Conservation (phyloP, 2,329 filamentous ascomycete genomes). For the Shiraia bambusicola region DNA sequence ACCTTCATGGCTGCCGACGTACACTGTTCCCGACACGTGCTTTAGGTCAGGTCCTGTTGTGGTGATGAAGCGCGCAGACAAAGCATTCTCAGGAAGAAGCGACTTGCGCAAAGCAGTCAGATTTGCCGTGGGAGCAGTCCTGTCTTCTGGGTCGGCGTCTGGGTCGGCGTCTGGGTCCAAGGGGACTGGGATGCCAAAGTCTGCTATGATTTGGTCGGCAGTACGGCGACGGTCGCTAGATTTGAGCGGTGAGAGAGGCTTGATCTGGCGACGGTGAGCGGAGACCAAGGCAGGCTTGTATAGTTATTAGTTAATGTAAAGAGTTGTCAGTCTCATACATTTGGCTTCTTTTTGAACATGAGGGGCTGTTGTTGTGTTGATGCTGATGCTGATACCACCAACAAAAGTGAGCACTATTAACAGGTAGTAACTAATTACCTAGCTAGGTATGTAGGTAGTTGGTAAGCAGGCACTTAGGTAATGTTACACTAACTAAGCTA, state of each 20-base stretch:
- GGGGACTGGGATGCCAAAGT: conserved; percentile 57
- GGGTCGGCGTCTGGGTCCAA: conserved; percentile 38
- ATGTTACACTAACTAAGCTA: no score
- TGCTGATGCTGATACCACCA: no score
- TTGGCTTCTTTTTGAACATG: conserved; percentile 68
- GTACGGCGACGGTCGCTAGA: conserved; percentile 68
- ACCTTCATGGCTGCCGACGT: conserved; percentile 59
- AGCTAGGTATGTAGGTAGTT: no score
- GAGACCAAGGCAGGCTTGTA: neutral
- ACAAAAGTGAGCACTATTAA: no score
- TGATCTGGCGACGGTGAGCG: conserved; percentile 55
- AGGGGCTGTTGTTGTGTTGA: conserved; percentile 4
- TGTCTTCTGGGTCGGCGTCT: conserved; percentile 46
- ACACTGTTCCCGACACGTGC: conserved; percentile 64
- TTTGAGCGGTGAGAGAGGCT: conserved; percentile 65
- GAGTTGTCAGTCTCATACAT: conserved; percentile 45
- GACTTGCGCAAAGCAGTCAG: conserved; percentile 58
- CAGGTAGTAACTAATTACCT: no score
- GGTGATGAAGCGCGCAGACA: conserved; percentile 65
- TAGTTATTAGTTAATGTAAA: no score
- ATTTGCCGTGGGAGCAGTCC: conserved; percentile 46
- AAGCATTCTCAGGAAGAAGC: conserved; percentile 63
- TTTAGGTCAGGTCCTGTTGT: conserved; percentile 63
- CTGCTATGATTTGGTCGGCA: conserved; percentile 66
- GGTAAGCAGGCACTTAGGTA: no score